A percentile compares a stretch with the other conserved stretches of the same genome.
phyloP scores from a whole-genome alignment of 2,329 filamentous ascomycete genomes.

The Fusarium brevicatenulatum region DNA sequence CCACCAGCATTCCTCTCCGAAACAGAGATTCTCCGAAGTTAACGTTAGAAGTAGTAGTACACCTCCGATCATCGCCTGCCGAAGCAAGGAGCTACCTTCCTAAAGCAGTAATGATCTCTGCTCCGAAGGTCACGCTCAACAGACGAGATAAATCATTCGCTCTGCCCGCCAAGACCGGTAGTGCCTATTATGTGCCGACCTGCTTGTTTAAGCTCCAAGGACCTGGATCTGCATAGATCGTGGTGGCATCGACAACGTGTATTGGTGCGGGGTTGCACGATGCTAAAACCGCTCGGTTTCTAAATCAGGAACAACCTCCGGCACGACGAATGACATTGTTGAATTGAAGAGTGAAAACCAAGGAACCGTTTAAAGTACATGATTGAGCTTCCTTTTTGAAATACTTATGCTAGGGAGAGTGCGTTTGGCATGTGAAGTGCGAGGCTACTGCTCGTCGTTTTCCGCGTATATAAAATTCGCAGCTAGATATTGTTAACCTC shows the following conservation, averaged over 20 bases:
- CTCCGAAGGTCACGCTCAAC: slow-evolving; percentile 19
- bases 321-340: slow-evolving; percentile 1
- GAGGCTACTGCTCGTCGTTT: slow-evolving; percentile 23
- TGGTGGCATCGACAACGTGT: slow-evolving; percentile 1
- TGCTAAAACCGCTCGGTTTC: not conserved
- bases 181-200: not conserved
- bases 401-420: not conserved
- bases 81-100: slow-evolving; percentile 21
- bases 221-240: slow-evolving; percentile 22
- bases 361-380: not conserved
- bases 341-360: not conserved
- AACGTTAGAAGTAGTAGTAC: not conserved
- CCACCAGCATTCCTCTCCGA: no score
- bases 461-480: slow-evolving; percentile 41
- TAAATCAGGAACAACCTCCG: slow-evolving; percentile 18
- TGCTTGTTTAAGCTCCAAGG: slow-evolving; percentile 6
- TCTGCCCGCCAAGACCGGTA: not conserved
- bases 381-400: slow-evolving; percentile 11
- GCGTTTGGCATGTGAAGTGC: not conserved
- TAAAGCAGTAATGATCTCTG: slow-evolving; percentile 28
- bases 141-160: slow-evolving; percentile 20
- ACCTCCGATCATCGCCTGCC: not conserved
- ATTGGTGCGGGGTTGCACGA: slow-evolving; percentile 33
- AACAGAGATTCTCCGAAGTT: not conserved
- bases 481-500: slow-evolving; percentile 17